phyloP scores from a whole-genome alignment of 108 stramenopile genomes.

The Cyclostephanos invisitatus region DNA sequence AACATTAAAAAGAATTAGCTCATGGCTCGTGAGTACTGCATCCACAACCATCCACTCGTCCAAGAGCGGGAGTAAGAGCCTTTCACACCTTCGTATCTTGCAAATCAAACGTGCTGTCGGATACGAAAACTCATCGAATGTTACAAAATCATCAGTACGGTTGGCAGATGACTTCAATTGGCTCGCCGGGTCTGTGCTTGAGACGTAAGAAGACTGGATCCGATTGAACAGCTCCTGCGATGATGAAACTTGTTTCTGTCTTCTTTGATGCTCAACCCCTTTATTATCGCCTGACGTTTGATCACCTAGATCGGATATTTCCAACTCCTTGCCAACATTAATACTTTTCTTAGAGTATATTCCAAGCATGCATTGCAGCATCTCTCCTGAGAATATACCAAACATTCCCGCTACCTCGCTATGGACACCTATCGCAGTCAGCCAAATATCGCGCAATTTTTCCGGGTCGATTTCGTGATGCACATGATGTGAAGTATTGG shows the following conservation, averaged over 20 bases:
- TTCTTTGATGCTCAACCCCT: not conserved
- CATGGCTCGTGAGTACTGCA: slow-evolving; percentile 82
- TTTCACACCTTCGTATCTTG: slow-evolving; percentile 85
- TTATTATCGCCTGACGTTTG: not conserved
- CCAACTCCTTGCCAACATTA: slow-evolving; percentile 4
- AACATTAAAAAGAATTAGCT: slow-evolving; percentile 75
- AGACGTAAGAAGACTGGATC: not conserved
- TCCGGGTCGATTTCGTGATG: too few relatives aligned
- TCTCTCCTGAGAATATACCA: too few relatives aligned
- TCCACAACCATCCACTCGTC: slow-evolving; percentile 78
- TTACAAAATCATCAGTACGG: slow-evolving; percentile 4
- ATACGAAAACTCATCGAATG: slow-evolving; percentile 43
- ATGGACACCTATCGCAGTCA: too few relatives aligned
- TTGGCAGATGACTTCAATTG: slow-evolving; percentile 5
- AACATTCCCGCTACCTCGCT: too few relatives aligned
- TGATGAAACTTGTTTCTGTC: not conserved
- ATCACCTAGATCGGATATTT: not conserved
- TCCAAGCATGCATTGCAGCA: too few relatives aligned
- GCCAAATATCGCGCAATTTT: too few relatives aligned
- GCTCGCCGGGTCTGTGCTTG: not conserved
- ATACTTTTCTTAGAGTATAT: slow-evolving; percentile 29
- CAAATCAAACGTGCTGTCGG: slow-evolving; percentile 75
- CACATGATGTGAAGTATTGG: too few relatives aligned
- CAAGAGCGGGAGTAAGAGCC: slow-evolving; percentile 69
- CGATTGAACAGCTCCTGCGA: not conserved